Conservation (phyloP, 306 rosid species). For the Vicia sativa region DNA sequence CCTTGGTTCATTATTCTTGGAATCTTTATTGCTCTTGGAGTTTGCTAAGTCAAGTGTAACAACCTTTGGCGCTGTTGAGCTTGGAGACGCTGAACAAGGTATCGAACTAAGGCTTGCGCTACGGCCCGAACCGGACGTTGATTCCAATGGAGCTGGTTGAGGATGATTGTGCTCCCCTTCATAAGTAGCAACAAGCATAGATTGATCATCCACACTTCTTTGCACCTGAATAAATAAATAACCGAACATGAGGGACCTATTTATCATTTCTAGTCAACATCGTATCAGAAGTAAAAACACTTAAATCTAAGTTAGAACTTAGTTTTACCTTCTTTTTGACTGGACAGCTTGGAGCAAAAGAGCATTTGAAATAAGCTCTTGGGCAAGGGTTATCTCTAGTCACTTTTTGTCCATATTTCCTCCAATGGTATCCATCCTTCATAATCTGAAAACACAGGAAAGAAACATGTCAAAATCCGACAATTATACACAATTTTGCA, state of each 20-base stretch:
- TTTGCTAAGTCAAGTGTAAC: constrained; percentile 64
- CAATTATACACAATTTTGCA: constrained; percentile 18
- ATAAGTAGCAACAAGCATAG: constrained; percentile 83
- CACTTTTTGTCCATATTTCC: constrained; percentile 98
- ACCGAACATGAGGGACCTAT: constrained; percentile 20
- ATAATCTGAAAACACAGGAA: constrained; percentile 69
- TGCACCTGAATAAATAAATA: constrained; percentile 65
- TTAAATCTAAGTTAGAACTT: not conserved
- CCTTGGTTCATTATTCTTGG: constrained; percentile 45
- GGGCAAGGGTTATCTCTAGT: constrained; percentile 98
- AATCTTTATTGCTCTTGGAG: constrained; percentile 51
- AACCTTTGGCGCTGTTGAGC: constrained; percentile 50
- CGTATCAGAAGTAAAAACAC: not conserved
- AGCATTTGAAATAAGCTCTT: constrained; percentile 98
- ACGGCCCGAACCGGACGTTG: constrained; percentile 60
- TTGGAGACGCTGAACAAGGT: constrained; percentile 50
- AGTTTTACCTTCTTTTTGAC: constrained; percentile 91
- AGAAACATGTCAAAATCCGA: constrained; percentile 30
- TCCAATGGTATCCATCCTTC: constrained; percentile 97
- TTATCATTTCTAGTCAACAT: no score
- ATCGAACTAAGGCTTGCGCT: constrained; percentile 43
- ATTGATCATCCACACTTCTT: constrained; percentile 94
- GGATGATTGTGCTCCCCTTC: constrained; percentile 99
- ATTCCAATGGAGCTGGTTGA: constrained; percentile 57
- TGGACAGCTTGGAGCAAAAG: constrained; percentile 95